A percentile compares a stretch with the other conserved stretches of the same genome.
phyloP scores from a whole-genome alignment of 2,329 filamentous ascomycete species.

The Diaporthe citrichinensis region DNA sequence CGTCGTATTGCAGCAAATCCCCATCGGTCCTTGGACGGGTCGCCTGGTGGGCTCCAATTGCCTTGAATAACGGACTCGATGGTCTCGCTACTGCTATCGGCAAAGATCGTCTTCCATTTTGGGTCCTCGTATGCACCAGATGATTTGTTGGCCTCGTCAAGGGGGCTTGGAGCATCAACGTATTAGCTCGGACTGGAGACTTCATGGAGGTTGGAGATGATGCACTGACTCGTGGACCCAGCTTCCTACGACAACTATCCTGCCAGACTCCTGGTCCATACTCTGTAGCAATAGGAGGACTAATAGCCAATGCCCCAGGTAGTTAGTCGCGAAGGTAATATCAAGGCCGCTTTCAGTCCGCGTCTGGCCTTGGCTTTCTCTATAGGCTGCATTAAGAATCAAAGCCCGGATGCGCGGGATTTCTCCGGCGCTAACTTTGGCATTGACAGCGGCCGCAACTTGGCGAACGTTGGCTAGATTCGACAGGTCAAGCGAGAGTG shows the following conservation, averaged over 20 bases:
- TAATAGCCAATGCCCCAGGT: conserved; percentile 46
- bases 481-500: conserved; percentile 51
- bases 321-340: conserved; percentile 43
- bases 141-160: neutral
- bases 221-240: conserved; percentile 20
- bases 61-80: conserved; percentile 47
- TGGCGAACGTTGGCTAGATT: conserved; percentile 48
- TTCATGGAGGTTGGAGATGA: neutral
- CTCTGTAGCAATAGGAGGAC: conserved; percentile 45
- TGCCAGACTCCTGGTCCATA: conserved; percentile 43
- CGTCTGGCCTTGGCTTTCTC: conserved; percentile 44
- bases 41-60: conserved; percentile 44
- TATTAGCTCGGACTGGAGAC: neutral
- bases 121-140: neutral
- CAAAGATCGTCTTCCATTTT: neutral
- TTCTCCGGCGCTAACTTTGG: conserved; percentile 48
- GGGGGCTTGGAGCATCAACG: neutral
- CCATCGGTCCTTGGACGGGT: conserved; percentile 42
- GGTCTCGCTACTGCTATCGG: neutral
- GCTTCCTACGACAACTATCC: conserved; percentile 45
- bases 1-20: conserved; percentile 44
- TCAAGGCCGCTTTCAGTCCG: conserved; percentile 41
- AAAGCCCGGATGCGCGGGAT: conserved; percentile 56
- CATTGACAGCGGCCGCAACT: conserved; percentile 49
- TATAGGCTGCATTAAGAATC: conserved; percentile 52